These are phyloP conservation scores for Amylostereum chailletii DNA, from an alignment of 1,284 basidiomycete genomes.

Conservation along the genomic window DNA sequence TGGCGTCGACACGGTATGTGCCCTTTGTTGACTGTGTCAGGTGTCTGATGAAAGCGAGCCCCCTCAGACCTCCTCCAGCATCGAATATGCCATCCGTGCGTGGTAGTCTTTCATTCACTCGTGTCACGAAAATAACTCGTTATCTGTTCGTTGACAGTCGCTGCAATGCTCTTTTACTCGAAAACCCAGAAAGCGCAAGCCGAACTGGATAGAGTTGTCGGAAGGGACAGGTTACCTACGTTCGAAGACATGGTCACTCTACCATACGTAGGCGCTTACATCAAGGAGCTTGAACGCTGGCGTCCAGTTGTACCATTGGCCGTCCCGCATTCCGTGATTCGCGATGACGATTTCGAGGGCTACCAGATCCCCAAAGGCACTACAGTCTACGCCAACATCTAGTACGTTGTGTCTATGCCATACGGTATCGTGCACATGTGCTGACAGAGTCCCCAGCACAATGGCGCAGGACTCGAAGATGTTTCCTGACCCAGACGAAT, in stretches of 20 bases:
- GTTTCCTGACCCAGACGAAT: background rate
- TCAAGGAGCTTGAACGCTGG: constrained; percentile 1
- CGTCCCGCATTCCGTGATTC: background rate
- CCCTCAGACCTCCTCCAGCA: background rate
- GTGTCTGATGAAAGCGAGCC: background rate
- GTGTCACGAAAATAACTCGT: too few relatives aligned
- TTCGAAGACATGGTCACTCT: background rate
- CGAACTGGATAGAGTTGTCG: background rate
- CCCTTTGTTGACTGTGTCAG: background rate
- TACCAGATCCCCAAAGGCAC: constrained; percentile 3
- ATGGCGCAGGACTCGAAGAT: background rate
- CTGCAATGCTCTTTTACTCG: background rate
- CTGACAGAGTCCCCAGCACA: background rate
- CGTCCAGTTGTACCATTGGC: background rate
- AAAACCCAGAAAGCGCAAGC: background rate
- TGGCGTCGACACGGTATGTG: background rate
- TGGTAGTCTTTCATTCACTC: too few relatives aligned
- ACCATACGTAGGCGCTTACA: background rate
- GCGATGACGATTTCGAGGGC: constrained; percentile 1
- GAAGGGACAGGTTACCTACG: background rate
- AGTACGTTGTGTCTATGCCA: background rate
- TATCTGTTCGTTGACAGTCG: too few relatives aligned
- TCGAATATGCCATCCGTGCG: background rate
- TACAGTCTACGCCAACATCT: background rate
- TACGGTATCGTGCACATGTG: background rate